Evolutionary conservation across 2,329 filamentous ascomycete species (phyloP), one percentile per base, ranked within the genome.

Genomic region (Diaporthe ilicicola): DNA sequence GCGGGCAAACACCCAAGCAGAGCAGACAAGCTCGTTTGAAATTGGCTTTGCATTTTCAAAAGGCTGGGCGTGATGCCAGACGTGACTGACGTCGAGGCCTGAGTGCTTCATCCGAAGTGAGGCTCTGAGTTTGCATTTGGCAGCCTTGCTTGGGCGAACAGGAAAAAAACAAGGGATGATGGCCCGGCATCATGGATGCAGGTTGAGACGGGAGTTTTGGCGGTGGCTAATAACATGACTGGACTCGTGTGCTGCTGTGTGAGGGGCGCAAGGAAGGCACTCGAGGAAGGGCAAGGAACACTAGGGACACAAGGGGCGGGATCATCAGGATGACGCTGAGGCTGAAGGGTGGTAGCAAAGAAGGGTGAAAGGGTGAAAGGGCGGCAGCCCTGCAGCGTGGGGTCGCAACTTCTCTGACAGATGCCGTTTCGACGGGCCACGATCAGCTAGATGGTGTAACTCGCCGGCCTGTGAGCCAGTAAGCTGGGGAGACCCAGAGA

Each of bases 381-480:
- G 27, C 44, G 56, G 27, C 44, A 44, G 67, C 44, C 54, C 34
- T 54, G 67, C 46, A 22, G 44, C 37, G 34, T 51, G 56, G 56
- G 59, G 42, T 62, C 42, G 42, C 46, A 9, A 53, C 4, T 64
- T 51, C 67, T 69, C 54, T 64, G 19, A 69, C 67, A 59, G 67
- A 69, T 27, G 67, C 67, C 29, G 67, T 69, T 69, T 69, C 67
- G 67, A 44, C 39, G 34, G 55, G 46, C 44, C 59, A 62, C 55
- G 67, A 69, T 69, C 67, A 64, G 50, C 54, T 42, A 48, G 54
- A 69, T 69, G 67, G 67, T 69, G 67, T 69, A 69, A 69, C 67
- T 69, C 55, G 48, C 34, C 46, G 66, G 66, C 66, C 66, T 34
- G 39, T 48, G 51, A 68, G 53, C 53, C 48, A 34, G 32, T 44